These are phyloP conservation scores for Meyerozyma smithsonii DNA, from an alignment of 1,139 yeast genomes.

Conservation along the genomic window DNA sequence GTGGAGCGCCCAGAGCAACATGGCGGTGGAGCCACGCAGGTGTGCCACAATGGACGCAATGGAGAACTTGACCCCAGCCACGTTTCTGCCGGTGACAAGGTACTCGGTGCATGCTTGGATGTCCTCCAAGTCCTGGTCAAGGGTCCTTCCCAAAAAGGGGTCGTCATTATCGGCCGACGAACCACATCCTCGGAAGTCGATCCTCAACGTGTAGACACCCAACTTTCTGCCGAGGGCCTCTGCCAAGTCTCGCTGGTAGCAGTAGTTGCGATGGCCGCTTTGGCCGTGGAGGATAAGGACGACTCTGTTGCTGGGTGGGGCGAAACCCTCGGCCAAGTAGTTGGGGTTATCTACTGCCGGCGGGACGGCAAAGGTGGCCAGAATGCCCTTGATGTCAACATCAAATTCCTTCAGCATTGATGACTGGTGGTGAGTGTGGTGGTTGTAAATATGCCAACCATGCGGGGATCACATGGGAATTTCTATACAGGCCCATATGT, in stretches of 20 bases:
- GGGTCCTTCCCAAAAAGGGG: conserved; percentile 45
- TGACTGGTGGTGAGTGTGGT: neutral
- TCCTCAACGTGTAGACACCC: conserved; percentile 64
- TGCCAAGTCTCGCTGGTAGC: conserved; percentile 66
- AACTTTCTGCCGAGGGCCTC: conserved; percentile 50
- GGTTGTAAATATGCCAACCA: neutral
- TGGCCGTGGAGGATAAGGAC: conserved; percentile 64
- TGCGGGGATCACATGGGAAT: neutral
- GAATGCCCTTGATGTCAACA: conserved; percentile 33
- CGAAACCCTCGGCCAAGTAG: conserved; percentile 19
- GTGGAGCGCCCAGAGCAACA: conserved; percentile 63
- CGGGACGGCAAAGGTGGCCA: conserved; percentile 38
- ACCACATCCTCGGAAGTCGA: conserved; percentile 88
- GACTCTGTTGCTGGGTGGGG: conserved; percentile 36
- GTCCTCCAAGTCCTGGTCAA: conserved; percentile 66
- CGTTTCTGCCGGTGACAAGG: conserved; percentile 31
- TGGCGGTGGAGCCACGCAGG: conserved; percentile 77
- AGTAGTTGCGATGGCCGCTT: conserved; percentile 78
- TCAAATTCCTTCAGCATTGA: conserved; percentile 29
- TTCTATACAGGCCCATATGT: neutral
- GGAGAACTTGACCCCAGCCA: conserved; percentile 35
- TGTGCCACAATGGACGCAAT: conserved; percentile 64
- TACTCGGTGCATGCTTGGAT: conserved; percentile 50
- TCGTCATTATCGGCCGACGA: conserved; percentile 56
- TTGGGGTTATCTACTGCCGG: conserved; percentile 23